phyloP scores from a whole-genome alignment of 495 filamentous ascomycete genomes.

The Penicillium manginii region DNA sequence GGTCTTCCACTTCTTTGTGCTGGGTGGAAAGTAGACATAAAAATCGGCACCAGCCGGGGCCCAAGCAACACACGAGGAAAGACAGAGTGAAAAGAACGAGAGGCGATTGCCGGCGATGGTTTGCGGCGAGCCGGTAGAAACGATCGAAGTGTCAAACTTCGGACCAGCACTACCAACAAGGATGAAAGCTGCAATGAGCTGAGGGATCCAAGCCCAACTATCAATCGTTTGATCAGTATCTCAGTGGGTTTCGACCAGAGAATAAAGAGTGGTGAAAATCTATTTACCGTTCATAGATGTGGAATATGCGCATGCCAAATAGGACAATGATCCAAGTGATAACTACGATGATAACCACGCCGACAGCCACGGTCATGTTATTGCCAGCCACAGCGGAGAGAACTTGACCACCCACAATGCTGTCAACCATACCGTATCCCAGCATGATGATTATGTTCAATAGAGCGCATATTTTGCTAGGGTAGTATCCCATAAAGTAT shows the following conservation, averaged over 20 bases:
- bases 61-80: conserved; percentile 57
- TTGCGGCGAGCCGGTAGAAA: conserved; percentile 28
- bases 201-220: conserved; percentile 66
- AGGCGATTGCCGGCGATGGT: conserved; percentile 56
- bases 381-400: conserved; percentile 56
- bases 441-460: conserved; percentile 70
- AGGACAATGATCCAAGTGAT: conserved; percentile 63
- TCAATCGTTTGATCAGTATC: background rate
- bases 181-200: conserved; percentile 59
- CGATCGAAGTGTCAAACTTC: conserved; percentile 54
- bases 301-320: conserved; percentile 71
- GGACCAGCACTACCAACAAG: conserved; percentile 63
- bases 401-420: conserved; percentile 52
- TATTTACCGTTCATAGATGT: conserved; percentile 55
- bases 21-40: conserved; percentile 55
- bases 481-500: conserved; percentile 75
- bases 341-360: conserved; percentile 63
- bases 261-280: background rate
- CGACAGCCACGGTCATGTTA: conserved; percentile 59
- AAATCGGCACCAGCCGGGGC: conserved; percentile 53
- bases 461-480: conserved; percentile 63
- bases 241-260: background rate
- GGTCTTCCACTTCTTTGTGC: conserved; percentile 40
- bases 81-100: conserved; percentile 65
- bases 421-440: conserved; percentile 67